Evolutionary conservation across 805 yeast species (phyloP).

Genomic region (Saccharomycopsis sp.): DNA sequence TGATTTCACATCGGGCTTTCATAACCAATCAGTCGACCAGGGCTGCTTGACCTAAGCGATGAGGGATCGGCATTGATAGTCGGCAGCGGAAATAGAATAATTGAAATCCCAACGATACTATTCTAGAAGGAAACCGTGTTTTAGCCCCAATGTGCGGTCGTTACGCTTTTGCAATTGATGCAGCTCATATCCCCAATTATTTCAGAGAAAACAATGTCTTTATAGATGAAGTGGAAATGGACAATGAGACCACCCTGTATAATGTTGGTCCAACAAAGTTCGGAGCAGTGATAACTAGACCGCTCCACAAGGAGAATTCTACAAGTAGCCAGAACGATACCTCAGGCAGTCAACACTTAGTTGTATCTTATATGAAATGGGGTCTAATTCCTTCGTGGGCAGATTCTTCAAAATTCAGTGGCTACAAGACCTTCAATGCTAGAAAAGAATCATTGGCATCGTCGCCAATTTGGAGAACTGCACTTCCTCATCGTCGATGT

Average conservation of each 20-base stretch:
- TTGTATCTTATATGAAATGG: slow-evolving; percentile 61
- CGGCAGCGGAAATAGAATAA: no score
- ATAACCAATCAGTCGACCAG: no score
- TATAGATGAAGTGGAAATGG: slow-evolving; percentile 26
- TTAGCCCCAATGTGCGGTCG: slow-evolving; percentile 50
- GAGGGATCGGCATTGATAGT: no score
- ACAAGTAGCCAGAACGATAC: slow-evolving; percentile 7
- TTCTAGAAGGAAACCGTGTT: slow-evolving; percentile 4
- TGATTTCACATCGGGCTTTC: no score
- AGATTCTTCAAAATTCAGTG: slow-evolving; percentile 28
- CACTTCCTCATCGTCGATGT: slow-evolving; percentile 44
- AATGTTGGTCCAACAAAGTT: slow-evolving; percentile 57
- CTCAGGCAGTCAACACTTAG: slow-evolving; percentile 23
- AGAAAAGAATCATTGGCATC: slow-evolving; percentile 52
- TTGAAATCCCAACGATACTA: no score
- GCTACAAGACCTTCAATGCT: slow-evolving; percentile 62
- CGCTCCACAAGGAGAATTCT: slow-evolving; percentile 22
- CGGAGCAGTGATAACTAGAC: slow-evolving; percentile 38
- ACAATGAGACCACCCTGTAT: slow-evolving; percentile 34
- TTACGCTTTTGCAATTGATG: slow-evolving; percentile 40
- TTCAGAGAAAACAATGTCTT: slow-evolving; percentile 23
- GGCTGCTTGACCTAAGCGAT: no score
- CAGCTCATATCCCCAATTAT: slow-evolving; percentile 24
- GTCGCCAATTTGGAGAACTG: slow-evolving; percentile 50
- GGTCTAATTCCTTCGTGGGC: slow-evolving; percentile 73